Evolutionary conservation across 2,329 filamentous ascomycete genomes (phyloP), one percentile per base, ranked within the genome.

Genomic region (Arachnopeziza araneosa): DNA sequence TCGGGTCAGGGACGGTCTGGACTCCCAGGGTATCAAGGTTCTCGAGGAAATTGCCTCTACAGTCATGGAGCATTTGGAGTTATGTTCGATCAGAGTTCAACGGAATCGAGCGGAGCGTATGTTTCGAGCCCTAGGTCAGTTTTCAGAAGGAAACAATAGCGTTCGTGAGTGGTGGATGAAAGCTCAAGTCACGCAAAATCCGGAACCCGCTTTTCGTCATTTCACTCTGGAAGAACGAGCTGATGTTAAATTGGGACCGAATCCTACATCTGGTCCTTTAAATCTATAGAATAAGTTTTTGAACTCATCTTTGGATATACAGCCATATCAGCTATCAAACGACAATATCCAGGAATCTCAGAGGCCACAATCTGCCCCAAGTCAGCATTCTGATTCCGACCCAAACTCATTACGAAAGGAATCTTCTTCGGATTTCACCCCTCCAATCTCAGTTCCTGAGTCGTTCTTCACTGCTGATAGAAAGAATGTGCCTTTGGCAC

Each of bases 1-100:
- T 32, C 75, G 75, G 19, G 79, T 82, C 0, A 79, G 83, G 21
- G 65, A 79, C 53, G 82, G 80, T 0, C 66, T 89, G 8, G 73
- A 75, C 10, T 62, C 72, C 0, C 75, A 77, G 14, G 78, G 82
- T 30, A 62, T 81, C 0, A 74, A 76, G 14, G 83, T 82, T 54
- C 74, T 88, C 68, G 78, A 80, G 54, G 82, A 83, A 50, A 76
- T 87, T 67, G 75, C 80, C 0, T 74, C 74, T 21, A 79, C 82
- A 3, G 75, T 85, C 4, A 83, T 85, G 73, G 78, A 83, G 21
- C 85, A 88, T 60, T 70, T 89, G 9, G 83, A 84, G 71, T 80
- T 77, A 75, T 44, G 36, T 44, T 44, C 36, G 12, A 81, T 76
- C 5, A 21, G 56, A 19, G 22, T 54, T 54, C 77, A 78, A 65